Conservation (phyloP, 352 stramenopile genomes). For the Globisporangium echinulatum region DNA sequence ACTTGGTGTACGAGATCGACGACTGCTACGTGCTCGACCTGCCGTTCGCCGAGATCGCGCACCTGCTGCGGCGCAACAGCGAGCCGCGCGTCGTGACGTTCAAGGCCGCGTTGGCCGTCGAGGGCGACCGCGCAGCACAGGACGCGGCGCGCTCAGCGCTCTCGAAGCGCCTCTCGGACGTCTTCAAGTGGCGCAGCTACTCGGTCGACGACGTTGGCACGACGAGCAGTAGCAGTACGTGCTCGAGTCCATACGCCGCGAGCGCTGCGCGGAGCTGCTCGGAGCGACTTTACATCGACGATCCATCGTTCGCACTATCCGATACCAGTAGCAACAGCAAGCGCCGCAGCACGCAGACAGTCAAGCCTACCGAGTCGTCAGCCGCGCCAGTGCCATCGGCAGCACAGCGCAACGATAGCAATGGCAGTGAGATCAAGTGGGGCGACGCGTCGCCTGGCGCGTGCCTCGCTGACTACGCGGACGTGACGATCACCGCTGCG, state of each 20-base stretch:
- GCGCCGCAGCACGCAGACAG: neutral
- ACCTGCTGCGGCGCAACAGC: conserved; percentile 44
- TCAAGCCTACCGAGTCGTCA: neutral
- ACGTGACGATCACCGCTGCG: conserved; percentile 29
- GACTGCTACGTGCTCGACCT: conserved; percentile 43
- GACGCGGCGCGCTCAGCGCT: conserved; percentile 16
- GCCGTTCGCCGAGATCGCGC: conserved; percentile 54
- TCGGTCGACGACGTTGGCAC: conserved; percentile 16
- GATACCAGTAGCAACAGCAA: conserved; percentile 9
- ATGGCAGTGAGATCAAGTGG: conserved; percentile 13
- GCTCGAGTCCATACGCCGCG: conserved; percentile 14
- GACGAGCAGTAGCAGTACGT: conserved; percentile 15
- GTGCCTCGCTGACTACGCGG: conserved; percentile 51
- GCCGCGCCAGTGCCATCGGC: neutral
- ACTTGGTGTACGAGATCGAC: conserved; percentile 61
- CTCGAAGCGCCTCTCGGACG: conserved; percentile 37
- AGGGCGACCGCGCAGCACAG: conserved; percentile 18
- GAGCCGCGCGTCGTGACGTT: conserved; percentile 47
- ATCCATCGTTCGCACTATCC: neutral
- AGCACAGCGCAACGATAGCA: neutral
- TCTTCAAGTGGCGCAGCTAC: conserved; percentile 40
- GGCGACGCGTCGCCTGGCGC: conserved; percentile 3
- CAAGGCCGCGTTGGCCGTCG: conserved; percentile 39
- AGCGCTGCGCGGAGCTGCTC: conserved; percentile 14
- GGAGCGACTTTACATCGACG: no score